Conservation (phyloP, 805 yeast genomes). For the Jamesozyma spencerorum region DNA sequence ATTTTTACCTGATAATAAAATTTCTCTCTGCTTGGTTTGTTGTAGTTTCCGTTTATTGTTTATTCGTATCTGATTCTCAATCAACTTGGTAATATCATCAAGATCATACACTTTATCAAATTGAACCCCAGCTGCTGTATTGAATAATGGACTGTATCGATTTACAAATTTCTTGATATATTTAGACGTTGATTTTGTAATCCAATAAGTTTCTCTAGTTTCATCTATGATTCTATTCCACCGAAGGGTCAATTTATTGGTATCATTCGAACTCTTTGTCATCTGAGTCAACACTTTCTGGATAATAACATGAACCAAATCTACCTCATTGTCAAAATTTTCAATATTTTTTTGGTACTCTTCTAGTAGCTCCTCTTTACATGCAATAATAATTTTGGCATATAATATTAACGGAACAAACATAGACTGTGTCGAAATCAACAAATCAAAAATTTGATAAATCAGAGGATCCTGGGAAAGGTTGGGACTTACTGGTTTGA, state of each 20-base stretch:
- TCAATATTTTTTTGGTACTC: conserved; percentile 15
- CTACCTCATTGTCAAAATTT: conserved; percentile 28
- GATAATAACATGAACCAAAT: conserved; percentile 31
- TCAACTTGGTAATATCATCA: conserved; percentile 6
- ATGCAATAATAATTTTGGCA: conserved; percentile 41
- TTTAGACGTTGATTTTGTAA: conserved; percentile 4
- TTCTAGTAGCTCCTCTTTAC: conserved; percentile 37
- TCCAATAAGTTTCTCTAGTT: conserved; percentile 4
- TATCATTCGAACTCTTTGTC: neutral
- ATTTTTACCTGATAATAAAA: too few relatives aligned
- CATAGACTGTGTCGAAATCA: conserved; percentile 50
- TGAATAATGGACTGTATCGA: conserved; percentile 24
- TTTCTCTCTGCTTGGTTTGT: too few relatives aligned
- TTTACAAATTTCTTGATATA: conserved; percentile 11
- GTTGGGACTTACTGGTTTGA: conserved; percentile 22
- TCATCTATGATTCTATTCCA: conserved; percentile 2
- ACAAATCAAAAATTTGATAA: conserved; percentile 58
- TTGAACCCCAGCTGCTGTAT: conserved; percentile 15
- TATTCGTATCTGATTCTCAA: conserved; percentile 14
- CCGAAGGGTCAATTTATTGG: neutral
- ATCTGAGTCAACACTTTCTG: conserved; percentile 32
- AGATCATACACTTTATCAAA: conserved; percentile 3
- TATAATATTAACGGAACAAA: conserved; percentile 51
- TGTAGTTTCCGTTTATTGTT: conserved; percentile 8
- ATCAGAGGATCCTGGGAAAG: conserved; percentile 28